Evolutionary conservation across 208 protist species (phyloP).

Genomic region (Leishmania amazonensis): DNA sequence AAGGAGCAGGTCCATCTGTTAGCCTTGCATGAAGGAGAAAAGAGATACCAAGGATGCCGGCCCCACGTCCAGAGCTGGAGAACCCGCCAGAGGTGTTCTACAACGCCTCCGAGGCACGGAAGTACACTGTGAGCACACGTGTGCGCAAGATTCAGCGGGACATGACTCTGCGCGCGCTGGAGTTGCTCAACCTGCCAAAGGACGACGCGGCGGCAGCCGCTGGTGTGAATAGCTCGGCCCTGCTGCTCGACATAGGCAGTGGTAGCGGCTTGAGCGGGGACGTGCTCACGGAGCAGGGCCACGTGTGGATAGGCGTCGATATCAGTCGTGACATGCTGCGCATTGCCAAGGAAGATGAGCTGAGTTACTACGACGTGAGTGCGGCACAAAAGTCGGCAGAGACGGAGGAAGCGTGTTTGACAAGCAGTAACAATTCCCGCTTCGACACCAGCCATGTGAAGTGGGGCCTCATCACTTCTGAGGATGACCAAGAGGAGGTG

Average conservation of each 20-base stretch:
- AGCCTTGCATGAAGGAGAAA: neutral
- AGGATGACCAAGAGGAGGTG: constrained; percentile 47
- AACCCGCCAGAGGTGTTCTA: constrained; percentile 97
- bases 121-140: constrained; percentile 96
- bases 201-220: constrained; percentile 15
- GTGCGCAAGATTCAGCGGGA: constrained; percentile 97
- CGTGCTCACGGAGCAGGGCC: constrained; percentile 93
- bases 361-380: constrained; percentile 40
- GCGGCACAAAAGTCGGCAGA: constrained; percentile 21
- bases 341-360: constrained; percentile 84
- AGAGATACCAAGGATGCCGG: constrained; percentile 41
- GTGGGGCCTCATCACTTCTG: constrained; percentile 65
- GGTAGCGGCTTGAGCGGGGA: constrained; percentile 98
- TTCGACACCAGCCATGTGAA: constrained; percentile 67
- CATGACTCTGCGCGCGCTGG: constrained; percentile 98
- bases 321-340: constrained; percentile 96
- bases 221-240: constrained; percentile 31
- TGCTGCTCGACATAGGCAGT: constrained; percentile 99
- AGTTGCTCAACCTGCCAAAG: constrained; percentile 95
- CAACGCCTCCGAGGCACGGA: constrained; percentile 92
- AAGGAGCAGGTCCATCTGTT: neutral
- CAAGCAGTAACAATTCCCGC: constrained; percentile 33
- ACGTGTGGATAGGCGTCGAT: constrained; percentile 98
- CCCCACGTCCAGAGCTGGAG: constrained; percentile 89
- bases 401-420: constrained; percentile 19